Evolutionary conservation across 164 flowering plant species (phyloP).

Genomic region (Vitis labrusca): DNA sequence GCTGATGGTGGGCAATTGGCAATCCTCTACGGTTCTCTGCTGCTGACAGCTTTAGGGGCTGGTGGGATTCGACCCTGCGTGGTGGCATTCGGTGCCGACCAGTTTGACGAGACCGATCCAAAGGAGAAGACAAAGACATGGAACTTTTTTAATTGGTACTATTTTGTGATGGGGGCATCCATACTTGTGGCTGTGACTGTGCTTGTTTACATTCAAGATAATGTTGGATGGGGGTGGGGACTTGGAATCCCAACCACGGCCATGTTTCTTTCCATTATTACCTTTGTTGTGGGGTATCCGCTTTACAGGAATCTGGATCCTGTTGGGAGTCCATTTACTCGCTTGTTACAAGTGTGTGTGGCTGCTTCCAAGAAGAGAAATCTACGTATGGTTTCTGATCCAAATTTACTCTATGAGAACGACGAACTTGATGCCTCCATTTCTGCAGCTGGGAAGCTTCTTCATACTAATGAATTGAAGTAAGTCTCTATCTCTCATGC

Average conservation of each 20-base stretch:
- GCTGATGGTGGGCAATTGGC: conserved; percentile 57
- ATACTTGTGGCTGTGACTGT: conserved; percentile 79
- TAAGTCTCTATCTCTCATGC: conserved; percentile 19
- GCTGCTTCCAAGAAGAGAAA: conserved; percentile 69
- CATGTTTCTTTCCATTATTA: conserved; percentile 60
- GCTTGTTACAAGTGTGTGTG: conserved; percentile 62
- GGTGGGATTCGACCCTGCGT: conserved; percentile 92
- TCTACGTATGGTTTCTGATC: conserved; percentile 36
- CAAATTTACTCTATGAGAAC: conserved; percentile 54
- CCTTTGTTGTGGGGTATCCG: conserved; percentile 56
- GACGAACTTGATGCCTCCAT: conserved; percentile 66
- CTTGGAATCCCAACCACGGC: conserved; percentile 66
- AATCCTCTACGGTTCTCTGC: conserved; percentile 56
- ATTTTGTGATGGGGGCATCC: conserved; percentile 76
- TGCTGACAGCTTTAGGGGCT: conserved; percentile 65
- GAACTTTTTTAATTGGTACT: conserved; percentile 91
- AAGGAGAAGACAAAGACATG: conserved; percentile 53
- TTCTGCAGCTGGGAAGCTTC: conserved; percentile 62
- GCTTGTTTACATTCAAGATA: conserved; percentile 76
- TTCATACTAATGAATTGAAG: conserved; percentile 61
- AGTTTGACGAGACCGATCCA: conserved; percentile 68
- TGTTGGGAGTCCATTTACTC: conserved; percentile 79
- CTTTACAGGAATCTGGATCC: conserved; percentile 67
- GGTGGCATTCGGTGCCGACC: conserved; percentile 88
- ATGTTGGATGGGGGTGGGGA: conserved; percentile 91